Evolutionary conservation across 805 yeast genomes (phyloP).

Genomic region (Lipomyces japonicus): DNA sequence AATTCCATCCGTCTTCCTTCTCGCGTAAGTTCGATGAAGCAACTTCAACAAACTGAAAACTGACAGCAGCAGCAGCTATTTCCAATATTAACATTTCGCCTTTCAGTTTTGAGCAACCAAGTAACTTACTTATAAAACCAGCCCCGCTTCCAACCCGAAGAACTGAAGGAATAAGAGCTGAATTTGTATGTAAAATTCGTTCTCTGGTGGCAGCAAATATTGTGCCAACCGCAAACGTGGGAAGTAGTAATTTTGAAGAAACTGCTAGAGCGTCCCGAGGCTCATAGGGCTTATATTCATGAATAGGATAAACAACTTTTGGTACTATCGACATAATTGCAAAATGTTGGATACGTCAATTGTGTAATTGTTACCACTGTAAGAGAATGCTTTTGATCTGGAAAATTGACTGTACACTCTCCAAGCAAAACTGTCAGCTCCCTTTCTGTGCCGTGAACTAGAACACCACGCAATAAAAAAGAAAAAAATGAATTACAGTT

Average conservation of each 20-base stretch:
- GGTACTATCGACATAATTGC: slow-evolving; percentile 21
- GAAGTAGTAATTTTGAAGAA: slow-evolving; percentile 40
- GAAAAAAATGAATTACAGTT: too few species aligned
- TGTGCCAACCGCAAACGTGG: slow-evolving; percentile 7
- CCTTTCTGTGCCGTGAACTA: too few species aligned
- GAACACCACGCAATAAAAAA: too few species aligned
- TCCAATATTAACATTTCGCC: too few species aligned
- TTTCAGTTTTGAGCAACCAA: too few species aligned
- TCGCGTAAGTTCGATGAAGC: slow-evolving; percentile 58
- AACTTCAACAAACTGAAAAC: slow-evolving; percentile 43
- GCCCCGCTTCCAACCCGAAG: slow-evolving; percentile 9
- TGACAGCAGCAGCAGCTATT: slow-evolving; percentile 51
- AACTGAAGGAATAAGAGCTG: slow-evolving; percentile 1
- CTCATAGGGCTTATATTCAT: slow-evolving; percentile 45
- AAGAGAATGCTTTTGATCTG: too few species aligned
- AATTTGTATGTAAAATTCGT: slow-evolving; percentile 9
- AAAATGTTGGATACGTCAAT: too few species aligned
- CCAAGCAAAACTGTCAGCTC: too few species aligned
- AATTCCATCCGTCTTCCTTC: slow-evolving; percentile 58
- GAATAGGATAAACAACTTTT: slow-evolving; percentile 32
- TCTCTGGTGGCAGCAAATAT: slow-evolving; percentile 11
- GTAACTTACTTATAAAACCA: slow-evolving; percentile 6
- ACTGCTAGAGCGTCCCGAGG: slow-evolving; percentile 56
- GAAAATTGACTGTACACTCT: too few species aligned
- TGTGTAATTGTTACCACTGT: too few species aligned